Evolutionary conservation across 2,329 filamentous ascomycete species (phyloP).

Genomic region (Aspergillus ibericus): DNA sequence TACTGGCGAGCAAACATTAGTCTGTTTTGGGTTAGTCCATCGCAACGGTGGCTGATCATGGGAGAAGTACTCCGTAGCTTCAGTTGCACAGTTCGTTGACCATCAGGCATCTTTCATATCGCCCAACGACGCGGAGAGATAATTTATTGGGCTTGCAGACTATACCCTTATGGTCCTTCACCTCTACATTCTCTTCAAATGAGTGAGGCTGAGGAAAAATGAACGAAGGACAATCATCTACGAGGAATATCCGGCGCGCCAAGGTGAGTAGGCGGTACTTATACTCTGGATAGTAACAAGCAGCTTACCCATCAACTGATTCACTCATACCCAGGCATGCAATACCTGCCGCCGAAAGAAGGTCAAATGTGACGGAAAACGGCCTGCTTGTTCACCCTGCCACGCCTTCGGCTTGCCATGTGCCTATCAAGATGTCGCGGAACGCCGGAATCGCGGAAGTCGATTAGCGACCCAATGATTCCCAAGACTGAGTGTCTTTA

Average conservation of each 20-base stretch:
- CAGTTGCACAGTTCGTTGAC: not conserved
- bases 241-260: not conserved
- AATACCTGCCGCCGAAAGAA: slow-evolving; percentile 15
- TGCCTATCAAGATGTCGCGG: slow-evolving; percentile 6
- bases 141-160: not conserved
- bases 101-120: too few species aligned
- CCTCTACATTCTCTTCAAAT: not conserved
- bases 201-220: not conserved
- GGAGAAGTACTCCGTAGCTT: not conserved
- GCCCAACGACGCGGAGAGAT: too few species aligned
- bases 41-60: too few species aligned
- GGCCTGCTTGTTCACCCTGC: slow-evolving; percentile 12
- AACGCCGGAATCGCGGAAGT: not conserved
- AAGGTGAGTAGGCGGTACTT: not conserved
- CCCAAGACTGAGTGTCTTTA: not conserved
- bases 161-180: too few species aligned
- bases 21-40: not conserved
- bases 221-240: not conserved
- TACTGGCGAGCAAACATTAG: not conserved
- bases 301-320: not conserved
- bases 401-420: slow-evolving; percentile 9
- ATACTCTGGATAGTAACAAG: not conserved
- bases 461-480: not conserved
- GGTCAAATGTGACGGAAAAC: slow-evolving; percentile 12
- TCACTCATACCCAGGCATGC: slow-evolving; percentile 7